A percentile compares a stretch with the other conserved stretches of the same genome.
These are phyloP conservation scores for Mortierella hygrophila DNA, from an alignment of 192 early-diverging fungal genomes.

Conservation along the genomic window DNA sequence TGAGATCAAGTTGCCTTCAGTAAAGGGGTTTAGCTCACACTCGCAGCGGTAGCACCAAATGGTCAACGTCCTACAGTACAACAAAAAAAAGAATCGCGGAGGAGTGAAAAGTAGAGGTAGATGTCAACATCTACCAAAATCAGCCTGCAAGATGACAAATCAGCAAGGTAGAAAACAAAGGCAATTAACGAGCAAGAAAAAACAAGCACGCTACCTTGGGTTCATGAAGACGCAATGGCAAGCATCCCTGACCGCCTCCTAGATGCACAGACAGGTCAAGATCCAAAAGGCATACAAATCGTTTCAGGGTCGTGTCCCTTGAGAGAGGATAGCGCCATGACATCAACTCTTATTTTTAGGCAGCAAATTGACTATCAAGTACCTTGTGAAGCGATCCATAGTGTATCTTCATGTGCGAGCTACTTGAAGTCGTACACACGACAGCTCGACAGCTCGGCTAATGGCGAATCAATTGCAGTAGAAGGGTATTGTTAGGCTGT, in stretches of 20 bases:
- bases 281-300: background rate
- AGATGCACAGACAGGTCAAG: background rate
- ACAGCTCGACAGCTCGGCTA: slow-evolving; percentile 45
- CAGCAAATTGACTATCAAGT: background rate
- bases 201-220: slow-evolving; percentile 29
- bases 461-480: background rate
- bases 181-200: background rate
- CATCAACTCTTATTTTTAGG: background rate
- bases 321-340: background rate
- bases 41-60: slow-evolving; percentile 56
- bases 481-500: background rate
- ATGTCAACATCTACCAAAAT: background rate
- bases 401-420: slow-evolving; percentile 53
- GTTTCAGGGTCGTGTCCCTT: background rate
- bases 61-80: slow-evolving; percentile 33
- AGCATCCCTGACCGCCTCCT: slow-evolving; percentile 54
- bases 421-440: slow-evolving; percentile 42
- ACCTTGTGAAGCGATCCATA: slow-evolving; percentile 49
- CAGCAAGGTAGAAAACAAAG: background rate
- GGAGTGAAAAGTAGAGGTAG: background rate
- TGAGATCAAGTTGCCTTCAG: slow-evolving; percentile 19
- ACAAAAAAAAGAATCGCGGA: background rate
- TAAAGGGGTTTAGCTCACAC: slow-evolving; percentile 55
- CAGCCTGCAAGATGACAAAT: background rate
- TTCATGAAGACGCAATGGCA: slow-evolving; percentile 58